phyloP scores from a whole-genome alignment of 208 protist species.

The Leptomonas seymouri region DNA sequence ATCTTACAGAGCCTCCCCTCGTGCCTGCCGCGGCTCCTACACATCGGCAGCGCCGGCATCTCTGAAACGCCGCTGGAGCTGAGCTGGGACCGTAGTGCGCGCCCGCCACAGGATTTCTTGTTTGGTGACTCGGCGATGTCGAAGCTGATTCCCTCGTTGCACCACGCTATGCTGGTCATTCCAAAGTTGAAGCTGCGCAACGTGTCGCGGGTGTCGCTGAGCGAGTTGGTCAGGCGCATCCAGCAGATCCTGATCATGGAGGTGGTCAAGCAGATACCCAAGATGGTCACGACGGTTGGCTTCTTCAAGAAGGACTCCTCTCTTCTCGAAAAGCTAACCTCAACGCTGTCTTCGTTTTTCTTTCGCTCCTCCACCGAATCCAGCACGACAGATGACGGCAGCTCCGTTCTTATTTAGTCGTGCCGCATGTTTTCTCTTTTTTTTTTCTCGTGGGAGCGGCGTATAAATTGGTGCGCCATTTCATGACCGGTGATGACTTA shows the following conservation, averaged over 20 bases:
- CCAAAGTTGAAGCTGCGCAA: conserved; percentile 48
- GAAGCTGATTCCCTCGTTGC: conserved; percentile 58
- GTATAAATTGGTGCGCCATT: too few relatives aligned
- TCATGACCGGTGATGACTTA: neutral
- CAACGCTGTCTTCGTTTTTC: conserved; percentile 25
- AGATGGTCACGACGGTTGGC: conserved; percentile 49
- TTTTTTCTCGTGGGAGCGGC: neutral
- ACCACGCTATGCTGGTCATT: conserved; percentile 48
- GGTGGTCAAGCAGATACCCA: conserved; percentile 54
- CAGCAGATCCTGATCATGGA: conserved; percentile 48
- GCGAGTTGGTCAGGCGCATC: conserved; percentile 32
- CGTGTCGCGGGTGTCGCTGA: conserved; percentile 35
- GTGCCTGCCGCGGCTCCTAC: conserved; percentile 20
- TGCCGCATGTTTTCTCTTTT: neutral
- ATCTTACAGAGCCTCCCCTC: conserved; percentile 18
- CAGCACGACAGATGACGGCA: conserved; percentile 26
- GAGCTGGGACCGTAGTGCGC: conserved; percentile 57
- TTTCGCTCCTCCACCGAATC: conserved; percentile 23
- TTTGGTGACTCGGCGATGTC: conserved; percentile 47
- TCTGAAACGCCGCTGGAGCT: conserved; percentile 43
- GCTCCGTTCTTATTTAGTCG: conserved; percentile 19
- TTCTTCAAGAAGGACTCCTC: conserved; percentile 45
- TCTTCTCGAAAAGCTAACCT: conserved; percentile 34
- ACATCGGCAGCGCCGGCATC: conserved; percentile 37
- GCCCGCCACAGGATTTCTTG: conserved; percentile 53